A percentile compares a stretch with the other conserved stretches of the same genome.
phyloP scores from a whole-genome alignment of 768 basidiomycete species.

The Aureoboletus auriporus region DNA sequence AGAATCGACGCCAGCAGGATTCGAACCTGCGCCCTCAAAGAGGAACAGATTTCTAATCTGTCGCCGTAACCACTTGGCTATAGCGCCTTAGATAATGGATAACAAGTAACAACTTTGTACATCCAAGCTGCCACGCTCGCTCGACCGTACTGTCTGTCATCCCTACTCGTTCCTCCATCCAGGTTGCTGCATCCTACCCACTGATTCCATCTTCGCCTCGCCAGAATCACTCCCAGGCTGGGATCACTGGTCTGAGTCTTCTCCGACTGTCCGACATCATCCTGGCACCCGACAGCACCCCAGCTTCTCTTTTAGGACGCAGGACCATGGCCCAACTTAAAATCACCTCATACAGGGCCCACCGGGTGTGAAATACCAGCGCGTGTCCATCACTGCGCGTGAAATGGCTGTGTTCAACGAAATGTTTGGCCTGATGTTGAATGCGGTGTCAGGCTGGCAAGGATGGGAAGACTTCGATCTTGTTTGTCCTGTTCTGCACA shows the following conservation, averaged over 20 bases:
- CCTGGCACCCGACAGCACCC: slow-evolving; percentile 8
- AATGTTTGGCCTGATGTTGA: slow-evolving; percentile 72
- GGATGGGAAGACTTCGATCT: slow-evolving; percentile 6
- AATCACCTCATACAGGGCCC: slow-evolving; percentile 7
- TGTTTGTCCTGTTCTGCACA: slow-evolving; percentile 4
- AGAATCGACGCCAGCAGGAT: slow-evolving; percentile 56
- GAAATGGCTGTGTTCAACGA: slow-evolving; percentile 66
- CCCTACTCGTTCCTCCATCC: background rate
- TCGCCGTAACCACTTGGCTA: slow-evolving; percentile 81
- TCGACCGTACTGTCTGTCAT: background rate
- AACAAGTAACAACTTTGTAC: slow-evolving; percentile 17
- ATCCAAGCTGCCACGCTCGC: slow-evolving; percentile 4
- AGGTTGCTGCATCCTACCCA: background rate
- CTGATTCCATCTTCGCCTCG: slow-evolving; percentile 33
- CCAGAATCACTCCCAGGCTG: slow-evolving; percentile 41
- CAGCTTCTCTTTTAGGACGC: background rate
- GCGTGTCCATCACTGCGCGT: slow-evolving; percentile 64
- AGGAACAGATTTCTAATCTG: slow-evolving; percentile 75
- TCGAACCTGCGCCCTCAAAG: slow-evolving; percentile 69
- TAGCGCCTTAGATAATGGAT: slow-evolving; percentile 42
- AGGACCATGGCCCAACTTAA: background rate
- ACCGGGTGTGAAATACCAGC: slow-evolving; percentile 25
- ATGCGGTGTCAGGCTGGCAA: slow-evolving; percentile 37
- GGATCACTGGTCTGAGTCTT: slow-evolving; percentile 60
- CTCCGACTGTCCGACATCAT: slow-evolving; percentile 44